Base-by-base conservation (phyloP, 2,329 filamentous ascomycete species). In the Stylonectria norvegica region DNA sequence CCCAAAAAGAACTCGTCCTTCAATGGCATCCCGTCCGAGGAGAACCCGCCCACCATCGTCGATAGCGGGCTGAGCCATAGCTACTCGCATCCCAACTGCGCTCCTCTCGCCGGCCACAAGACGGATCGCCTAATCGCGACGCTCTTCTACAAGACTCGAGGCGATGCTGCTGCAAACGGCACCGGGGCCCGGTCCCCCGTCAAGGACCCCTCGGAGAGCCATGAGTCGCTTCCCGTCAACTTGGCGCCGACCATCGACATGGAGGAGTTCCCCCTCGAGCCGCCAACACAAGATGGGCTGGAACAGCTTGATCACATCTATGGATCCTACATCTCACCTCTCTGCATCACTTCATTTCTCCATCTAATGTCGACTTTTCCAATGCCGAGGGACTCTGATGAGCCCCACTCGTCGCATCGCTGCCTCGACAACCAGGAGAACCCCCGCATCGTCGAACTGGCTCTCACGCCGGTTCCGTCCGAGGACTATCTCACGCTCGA, bases 361-460 rank as follows among this genome's bases (percentile, higher is more conserved):
- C 78, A 83, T 56, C 72, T 84, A 45, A 81, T 83, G 72, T 78
- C 78, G 15, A 73, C 71, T 15, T 81, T 83, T 44, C 79, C 79
- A 10, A 66, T 76, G 15, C 72, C 73, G 1, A 61, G 65, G 9
- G 75, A 70, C 28, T 68, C 69, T n/a, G 64, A 66, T 28, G 71
- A 78, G 53, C 66, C 78, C 40, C 72, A 71, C 43, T 83, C 79
- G 19, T 78, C 79, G 32, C 81, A 85, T 53, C 75, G 79, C 43
- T 83, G 79, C 57, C 71, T 88, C 40, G 81, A 86, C 52, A 74
- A 69, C 44, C 71, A 71, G 25, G 69, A 72, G 28, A 72, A 76
- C 40, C 82, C 83, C 2, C 70, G 72, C 17, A 78, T 87, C 12
- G 82, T 86, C 38, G 83, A 87, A 63, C 64, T 86, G 34, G 76